A percentile compares a stretch with the other conserved stretches of the same genome.
Conservation (phyloP, 257 asterid species). For the Nyctanthes arbortristis region DNA sequence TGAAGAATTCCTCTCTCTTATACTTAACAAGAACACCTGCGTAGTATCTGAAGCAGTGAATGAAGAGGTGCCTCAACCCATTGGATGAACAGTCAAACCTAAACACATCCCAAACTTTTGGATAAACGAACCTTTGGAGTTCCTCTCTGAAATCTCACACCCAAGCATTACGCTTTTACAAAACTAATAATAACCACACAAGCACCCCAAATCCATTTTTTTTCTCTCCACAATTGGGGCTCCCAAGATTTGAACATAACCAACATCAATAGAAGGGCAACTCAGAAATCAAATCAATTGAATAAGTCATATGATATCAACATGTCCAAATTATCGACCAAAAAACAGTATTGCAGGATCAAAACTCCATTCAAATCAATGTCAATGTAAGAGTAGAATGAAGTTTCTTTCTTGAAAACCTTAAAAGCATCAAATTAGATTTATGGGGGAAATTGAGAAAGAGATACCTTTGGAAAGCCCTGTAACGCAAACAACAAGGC, state of each 20-base stretch:
- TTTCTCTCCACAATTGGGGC: not conserved
- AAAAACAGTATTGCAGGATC: too few relatives aligned
- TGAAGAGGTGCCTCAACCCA: too few relatives aligned
- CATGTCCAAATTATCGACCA: too few relatives aligned
- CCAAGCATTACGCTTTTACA: not conserved
- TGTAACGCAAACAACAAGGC: conserved; percentile 90
- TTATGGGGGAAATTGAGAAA: too few relatives aligned
- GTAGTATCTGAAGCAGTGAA: not conserved
- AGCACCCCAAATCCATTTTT: not conserved
- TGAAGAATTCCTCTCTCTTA: not conserved
- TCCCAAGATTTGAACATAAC: conserved; percentile 1
- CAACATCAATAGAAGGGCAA: not conserved
- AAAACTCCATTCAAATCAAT: too few relatives aligned
- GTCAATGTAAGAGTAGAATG: not conserved
- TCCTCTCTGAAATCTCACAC: conserved; percentile 12
- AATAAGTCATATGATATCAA: not conserved
- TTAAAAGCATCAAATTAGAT: not conserved
- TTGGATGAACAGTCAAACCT: not conserved
- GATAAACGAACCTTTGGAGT: not conserved
- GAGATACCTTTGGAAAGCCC: conserved; percentile 83
- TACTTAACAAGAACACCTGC: not conserved
- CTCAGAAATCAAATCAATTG: not conserved
- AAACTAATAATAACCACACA: not conserved
- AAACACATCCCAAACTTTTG: not conserved
- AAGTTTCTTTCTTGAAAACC: not conserved